phyloP scores from a whole-genome alignment of 495 filamentous ascomycete genomes.

The Aspergillus asperescens region DNA sequence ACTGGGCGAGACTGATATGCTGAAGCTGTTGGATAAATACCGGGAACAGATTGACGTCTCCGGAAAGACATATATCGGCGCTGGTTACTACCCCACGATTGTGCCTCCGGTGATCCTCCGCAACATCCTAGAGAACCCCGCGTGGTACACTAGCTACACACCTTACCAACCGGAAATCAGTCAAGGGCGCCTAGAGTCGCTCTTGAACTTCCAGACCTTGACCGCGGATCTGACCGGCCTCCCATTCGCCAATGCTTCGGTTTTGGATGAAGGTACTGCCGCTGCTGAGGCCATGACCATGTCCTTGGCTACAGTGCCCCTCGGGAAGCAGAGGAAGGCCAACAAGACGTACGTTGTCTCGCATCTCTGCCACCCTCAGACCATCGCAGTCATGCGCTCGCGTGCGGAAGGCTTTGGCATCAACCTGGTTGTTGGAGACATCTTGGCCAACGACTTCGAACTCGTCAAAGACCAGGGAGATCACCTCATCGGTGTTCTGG shows the following conservation, averaged over 20 bases:
- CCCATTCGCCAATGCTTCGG: conserved; percentile 87
- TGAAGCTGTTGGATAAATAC: conserved; percentile 58
- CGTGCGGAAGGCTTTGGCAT: conserved; percentile 94
- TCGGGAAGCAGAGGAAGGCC: conserved; percentile 64
- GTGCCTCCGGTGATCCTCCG: conserved; percentile 90
- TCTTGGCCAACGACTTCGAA: conserved; percentile 57
- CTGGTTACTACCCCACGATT: conserved; percentile 80
- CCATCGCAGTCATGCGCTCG: conserved; percentile 76
- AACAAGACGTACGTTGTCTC: conserved; percentile 83
- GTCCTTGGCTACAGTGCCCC: conserved; percentile 71
- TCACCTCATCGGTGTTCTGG: conserved; percentile 83
- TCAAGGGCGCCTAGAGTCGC: conserved; percentile 85
- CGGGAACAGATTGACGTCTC: conserved; percentile 58
- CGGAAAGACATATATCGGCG: conserved; percentile 65
- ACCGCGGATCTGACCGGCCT: conserved; percentile 86
- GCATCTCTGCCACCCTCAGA: conserved; percentile 80
- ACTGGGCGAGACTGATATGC: conserved; percentile 62
- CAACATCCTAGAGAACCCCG: conserved; percentile 90
- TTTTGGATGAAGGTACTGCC: conserved; percentile 90
- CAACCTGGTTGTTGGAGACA: conserved; percentile 65
- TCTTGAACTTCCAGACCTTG: conserved; percentile 96
- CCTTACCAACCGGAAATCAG: conserved; percentile 99
- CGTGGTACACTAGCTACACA: conserved; percentile 98
- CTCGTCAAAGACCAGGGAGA: conserved; percentile 69
- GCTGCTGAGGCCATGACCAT: conserved; percentile 98